These are phyloP conservation scores for Acmispon strigosus DNA, from an alignment of 306 rosid species.

Conservation along the genomic window DNA sequence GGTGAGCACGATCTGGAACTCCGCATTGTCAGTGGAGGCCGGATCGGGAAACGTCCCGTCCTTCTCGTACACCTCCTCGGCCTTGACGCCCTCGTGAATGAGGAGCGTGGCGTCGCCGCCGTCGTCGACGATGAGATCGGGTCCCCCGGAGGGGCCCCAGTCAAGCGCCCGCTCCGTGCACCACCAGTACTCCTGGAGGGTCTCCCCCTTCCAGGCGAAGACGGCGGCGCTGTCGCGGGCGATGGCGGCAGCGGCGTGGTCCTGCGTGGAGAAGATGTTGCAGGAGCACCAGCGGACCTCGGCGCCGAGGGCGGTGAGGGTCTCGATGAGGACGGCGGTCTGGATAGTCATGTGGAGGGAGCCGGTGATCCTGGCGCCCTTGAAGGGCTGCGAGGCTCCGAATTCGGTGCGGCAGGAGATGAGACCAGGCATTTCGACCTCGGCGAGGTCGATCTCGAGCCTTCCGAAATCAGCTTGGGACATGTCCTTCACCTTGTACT, in stretches of 20 bases:
- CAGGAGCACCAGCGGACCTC: conserved; percentile 97
- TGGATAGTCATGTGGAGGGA: conserved; percentile 99
- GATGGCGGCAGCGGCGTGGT: conserved; percentile 92
- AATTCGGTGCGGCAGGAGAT: conserved; percentile 56
- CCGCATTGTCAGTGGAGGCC: conserved; percentile 60
- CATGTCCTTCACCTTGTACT: conserved; percentile 94
- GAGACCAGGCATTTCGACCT: conserved; percentile 95
- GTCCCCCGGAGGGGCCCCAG: conserved; percentile 91
- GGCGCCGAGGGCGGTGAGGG: conserved; percentile 94
- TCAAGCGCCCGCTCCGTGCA: conserved; percentile 88
- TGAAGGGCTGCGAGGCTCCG: conserved; percentile 75
- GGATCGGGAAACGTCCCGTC: conserved; percentile 63
- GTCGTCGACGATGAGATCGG: conserved; percentile 90
- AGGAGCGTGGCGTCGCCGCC: conserved; percentile 78
- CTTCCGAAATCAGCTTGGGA: conserved; percentile 91
- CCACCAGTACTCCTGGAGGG: conserved; percentile 99
- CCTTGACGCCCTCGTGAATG: conserved; percentile 95
- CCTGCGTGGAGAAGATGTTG: conserved; percentile 97
- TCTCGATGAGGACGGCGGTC: conserved; percentile 93
- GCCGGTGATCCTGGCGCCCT: conserved; percentile 83
- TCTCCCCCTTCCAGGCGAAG: conserved; percentile 97
- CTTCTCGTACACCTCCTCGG: conserved; percentile 62
- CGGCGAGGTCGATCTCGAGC: conserved; percentile 81
- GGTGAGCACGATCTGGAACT: conserved; percentile 73
- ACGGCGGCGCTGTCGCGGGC: conserved; percentile 88